Evolutionary conservation across 2,329 filamentous ascomycete species (phyloP), one percentile per base, ranked within the genome.

Genomic region (Trichophaea hybrida): DNA sequence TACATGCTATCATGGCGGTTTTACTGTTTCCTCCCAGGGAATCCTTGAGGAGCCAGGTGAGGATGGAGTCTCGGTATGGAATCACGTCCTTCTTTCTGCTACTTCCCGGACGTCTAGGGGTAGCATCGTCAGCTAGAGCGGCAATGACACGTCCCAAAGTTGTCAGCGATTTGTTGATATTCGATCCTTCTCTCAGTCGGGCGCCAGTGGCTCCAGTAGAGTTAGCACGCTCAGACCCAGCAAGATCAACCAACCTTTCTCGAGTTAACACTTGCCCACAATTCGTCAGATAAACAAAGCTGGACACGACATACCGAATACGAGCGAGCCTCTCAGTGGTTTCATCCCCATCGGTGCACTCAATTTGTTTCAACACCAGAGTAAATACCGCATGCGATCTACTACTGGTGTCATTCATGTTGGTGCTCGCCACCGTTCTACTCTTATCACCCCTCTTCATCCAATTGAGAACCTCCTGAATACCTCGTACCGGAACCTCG

Each of bases 341-440:
- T 75, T 95, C 90, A 71, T 98, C 93, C n/a, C 89, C 94, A 68
- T 96, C 91, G 73, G 97, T 91, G n/a, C 31, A 35, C 70, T 96
- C 90, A 65, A 98, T 98, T 73, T 97, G 93, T 74, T 95, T 96
- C 60, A 98, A 78, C 75, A 94, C 93, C 68, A 98, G 93, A 33
- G 93, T 98, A 73, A 98, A 98, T 60, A 98, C 93, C 6, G 93
- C 89, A 70, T 98, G 93, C 65, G 89, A 95, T 71, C 93, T 86
- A 64, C 88, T 95, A 57, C 88, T 94, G 2, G 91, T 97, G 73
- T 98, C 93, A 73, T 98, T 98, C 93, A 98, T 98, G 75, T 96
- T 97, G 61, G 93, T 98, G 70, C 87, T 89, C 12, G 93, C 93
- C 17, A 82, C 85, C 0, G 93, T 97, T 52, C 93, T 84, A 60